These are phyloP conservation scores for Metschnikowia gruessii DNA, from an alignment of 805 yeast genomes.

Conservation along the genomic window DNA sequence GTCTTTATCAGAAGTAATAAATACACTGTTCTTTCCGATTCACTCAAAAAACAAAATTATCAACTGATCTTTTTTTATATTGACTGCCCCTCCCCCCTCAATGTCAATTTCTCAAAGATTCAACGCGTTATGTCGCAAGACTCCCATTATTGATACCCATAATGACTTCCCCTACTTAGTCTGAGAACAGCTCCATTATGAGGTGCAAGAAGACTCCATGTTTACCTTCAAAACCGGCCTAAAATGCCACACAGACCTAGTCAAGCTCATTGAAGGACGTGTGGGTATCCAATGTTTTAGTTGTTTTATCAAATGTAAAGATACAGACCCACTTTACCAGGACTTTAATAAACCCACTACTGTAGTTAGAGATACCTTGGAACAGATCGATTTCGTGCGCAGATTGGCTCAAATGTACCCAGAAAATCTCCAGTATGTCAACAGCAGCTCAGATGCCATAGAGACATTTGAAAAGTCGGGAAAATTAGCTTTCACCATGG, in stretches of 20 bases:
- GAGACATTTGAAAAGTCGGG: conserved; percentile 25
- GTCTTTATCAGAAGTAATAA: no score
- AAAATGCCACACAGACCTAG: conserved; percentile 45
- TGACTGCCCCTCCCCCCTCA: no score
- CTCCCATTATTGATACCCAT: no score
- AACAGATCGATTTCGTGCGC: conserved; percentile 50
- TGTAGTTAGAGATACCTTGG: conserved; percentile 52
- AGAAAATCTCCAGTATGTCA: conserved; percentile 38
- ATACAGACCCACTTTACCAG: conserved; percentile 37
- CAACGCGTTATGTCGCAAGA: no score
- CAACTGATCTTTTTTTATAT: no score
- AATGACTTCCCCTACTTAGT: conserved; percentile 44
- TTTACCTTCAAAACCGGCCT: conserved; percentile 42
- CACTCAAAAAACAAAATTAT: no score
- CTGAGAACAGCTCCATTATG: conserved; percentile 45
- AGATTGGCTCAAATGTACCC: conserved; percentile 44
- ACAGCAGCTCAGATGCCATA: conserved; percentile 41
- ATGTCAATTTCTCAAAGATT: no score
- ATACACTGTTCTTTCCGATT: no score
- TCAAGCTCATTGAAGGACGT: conserved; percentile 40
- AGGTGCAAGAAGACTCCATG: conserved; percentile 27
- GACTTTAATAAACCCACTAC: conserved; percentile 45
- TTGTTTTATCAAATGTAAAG: conserved; percentile 46
- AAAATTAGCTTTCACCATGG: conserved; percentile 47
- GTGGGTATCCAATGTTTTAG: conserved; percentile 52